Conservation (phyloP, 768 basidiomycete genomes). For the Mycena floridula region DNA sequence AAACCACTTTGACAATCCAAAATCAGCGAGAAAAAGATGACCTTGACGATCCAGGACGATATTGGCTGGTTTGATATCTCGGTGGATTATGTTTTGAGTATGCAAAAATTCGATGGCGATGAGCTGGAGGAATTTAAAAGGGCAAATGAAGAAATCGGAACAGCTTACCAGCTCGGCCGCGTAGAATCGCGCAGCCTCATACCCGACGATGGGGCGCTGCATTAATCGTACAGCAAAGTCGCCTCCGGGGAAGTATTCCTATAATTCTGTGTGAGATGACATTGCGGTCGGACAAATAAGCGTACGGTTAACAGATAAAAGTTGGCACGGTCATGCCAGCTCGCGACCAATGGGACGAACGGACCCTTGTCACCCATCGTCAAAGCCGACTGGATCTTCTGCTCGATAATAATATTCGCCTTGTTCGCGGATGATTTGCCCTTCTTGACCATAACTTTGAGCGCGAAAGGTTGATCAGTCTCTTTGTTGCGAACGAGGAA, state of each 20-base stretch:
- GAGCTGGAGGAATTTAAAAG: conserved; percentile 4
- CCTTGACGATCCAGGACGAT: conserved; percentile 12
- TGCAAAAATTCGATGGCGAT: conserved; percentile 12
- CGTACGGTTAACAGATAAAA: conserved; percentile 19
- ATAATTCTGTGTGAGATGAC: too few species aligned
- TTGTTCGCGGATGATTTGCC: conserved; percentile 4
- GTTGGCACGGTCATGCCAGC: conserved; percentile 14
- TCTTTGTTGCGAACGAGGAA: conserved; percentile 12
- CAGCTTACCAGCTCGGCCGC: conserved; percentile 18
- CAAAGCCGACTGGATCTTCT: conserved; percentile 5
- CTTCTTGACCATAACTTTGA: conserved; percentile 16
- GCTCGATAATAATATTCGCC: conserved; percentile 2
- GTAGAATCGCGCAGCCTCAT: conserved; percentile 12
- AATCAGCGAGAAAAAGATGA: conserved; percentile 13
- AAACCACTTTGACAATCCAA: conserved; percentile 6
- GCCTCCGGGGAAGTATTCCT: conserved; percentile 18
- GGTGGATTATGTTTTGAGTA: conserved; percentile 9
- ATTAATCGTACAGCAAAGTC: conserved; percentile 9
- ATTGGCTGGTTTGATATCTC: conserved; percentile 18
- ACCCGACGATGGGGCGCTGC: conserved; percentile 3
- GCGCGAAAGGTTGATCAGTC: conserved; percentile 6
- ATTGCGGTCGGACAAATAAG: too few species aligned
- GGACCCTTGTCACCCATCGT: conserved; percentile 7
- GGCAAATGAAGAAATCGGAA: neutral
- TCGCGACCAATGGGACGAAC: conserved; percentile 15